Base-by-base conservation (phyloP, 306 rosid genomes). In the Canavalia gladiata region DNA sequence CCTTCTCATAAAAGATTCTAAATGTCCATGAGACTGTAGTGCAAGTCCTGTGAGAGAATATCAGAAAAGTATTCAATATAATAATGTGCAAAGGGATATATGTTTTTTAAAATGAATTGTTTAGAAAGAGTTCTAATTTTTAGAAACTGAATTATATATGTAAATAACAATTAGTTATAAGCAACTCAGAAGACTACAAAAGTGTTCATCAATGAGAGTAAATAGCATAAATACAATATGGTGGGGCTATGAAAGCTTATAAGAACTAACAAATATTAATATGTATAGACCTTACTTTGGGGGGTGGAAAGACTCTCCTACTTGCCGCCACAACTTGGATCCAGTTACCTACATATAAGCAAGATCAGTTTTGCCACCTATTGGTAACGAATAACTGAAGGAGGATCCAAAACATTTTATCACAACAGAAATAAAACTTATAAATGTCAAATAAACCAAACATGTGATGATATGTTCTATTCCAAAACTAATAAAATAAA, bases 21-120 rank as follows among this genome's bases (percentile, higher is more conserved):
- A 93, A 93, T 0, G 97, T 93, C 97, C 96, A 93, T 46, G 97
- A 93, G 79, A 93, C 97, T 52, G 97, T 93, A 33, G 97, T 93
- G 78, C 97, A 93, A 7, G 97, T 93, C 92, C 97, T 92, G 90
- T 51, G 67, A 81, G 81, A 83, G 69, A 37, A 37, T 2, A 37
- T 37, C 41, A 37, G 41, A 82, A 47, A 87, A 43, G 63, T 64
- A 83, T 74, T 71, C 66, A 72, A 76, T 79, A 78, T 73, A 69
- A 56, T 42, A 78, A 51, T 47, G 58, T 71, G 73, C 56, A 34
- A 59, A 52, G 59, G 71, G 72, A 81, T 57, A 73, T 64, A 18
- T 18, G 25, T 12, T 59, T 65, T 12, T 82, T 12, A 10, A 55
- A 59, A 77, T 58, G 30, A 78, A 35, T 56, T 39, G 18, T 39